Conservation (phyloP, 2,329 filamentous ascomycete species). For the Penicillium sp. region DNA sequence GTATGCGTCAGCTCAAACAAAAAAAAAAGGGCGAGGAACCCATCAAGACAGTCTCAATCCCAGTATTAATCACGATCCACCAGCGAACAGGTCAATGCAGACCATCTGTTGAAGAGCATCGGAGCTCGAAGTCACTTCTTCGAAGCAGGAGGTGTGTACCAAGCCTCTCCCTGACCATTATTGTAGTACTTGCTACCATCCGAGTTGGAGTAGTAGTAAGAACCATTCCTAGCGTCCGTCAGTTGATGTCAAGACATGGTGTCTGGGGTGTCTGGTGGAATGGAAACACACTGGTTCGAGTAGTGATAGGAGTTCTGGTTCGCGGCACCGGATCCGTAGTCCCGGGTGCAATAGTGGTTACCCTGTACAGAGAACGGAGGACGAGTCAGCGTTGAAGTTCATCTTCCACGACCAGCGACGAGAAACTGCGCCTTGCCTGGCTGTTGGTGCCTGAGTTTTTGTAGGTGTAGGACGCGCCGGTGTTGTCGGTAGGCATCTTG, state of each 20-base stretch:
- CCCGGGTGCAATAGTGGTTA: constrained; percentile 14
- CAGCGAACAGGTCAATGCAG: neutral
- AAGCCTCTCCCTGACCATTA: neutral
- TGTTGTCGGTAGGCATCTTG: constrained; percentile 15
- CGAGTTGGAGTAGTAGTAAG: constrained; percentile 1
- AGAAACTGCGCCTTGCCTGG: constrained; percentile 1
- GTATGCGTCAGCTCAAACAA: neutral
- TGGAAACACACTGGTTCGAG: constrained; percentile 9
- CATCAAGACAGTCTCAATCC: neutral
- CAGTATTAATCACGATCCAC: neutral
- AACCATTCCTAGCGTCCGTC: constrained; percentile 6
- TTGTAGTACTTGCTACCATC: neutral
- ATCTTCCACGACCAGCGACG: neutral
- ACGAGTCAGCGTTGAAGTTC: neutral
- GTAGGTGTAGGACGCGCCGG: constrained; percentile 8
- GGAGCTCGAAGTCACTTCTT: neutral
- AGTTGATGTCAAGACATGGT: neutral
- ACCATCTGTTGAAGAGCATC: too few species aligned
- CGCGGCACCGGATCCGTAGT: constrained; percentile 5
- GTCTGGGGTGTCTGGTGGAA: neutral
- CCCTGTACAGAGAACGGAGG: neutral
- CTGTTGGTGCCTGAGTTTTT: constrained; percentile 11
- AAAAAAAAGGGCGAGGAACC: neutral
- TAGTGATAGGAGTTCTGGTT: constrained; percentile 15
- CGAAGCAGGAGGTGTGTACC: too few species aligned